Evolutionary conservation across 2,329 filamentous ascomycete species (phyloP).

Genomic region (Pseudogymnoascus sp.): DNA sequence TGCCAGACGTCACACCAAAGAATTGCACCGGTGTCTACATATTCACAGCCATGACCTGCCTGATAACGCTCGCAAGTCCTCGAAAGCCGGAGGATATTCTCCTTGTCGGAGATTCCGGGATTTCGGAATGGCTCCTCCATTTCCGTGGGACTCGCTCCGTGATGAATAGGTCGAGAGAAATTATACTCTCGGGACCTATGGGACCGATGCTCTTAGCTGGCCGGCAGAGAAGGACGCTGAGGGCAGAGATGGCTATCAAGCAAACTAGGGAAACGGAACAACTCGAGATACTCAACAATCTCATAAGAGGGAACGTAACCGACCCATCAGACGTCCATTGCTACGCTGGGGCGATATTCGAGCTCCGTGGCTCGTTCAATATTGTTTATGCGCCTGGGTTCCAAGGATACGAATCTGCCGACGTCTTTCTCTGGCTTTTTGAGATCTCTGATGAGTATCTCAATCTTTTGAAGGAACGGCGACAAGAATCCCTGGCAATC

Average conservation of each 20-base stretch:
- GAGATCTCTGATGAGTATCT: conserved; percentile 31
- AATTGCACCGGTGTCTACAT: conserved; percentile 33
- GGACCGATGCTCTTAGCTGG: conserved; percentile 28
- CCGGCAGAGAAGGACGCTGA: conserved; percentile 14
- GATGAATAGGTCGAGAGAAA: conserved; percentile 24
- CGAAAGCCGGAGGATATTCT: conserved; percentile 31
- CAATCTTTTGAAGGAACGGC: conserved; percentile 29
- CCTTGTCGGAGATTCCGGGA: conserved; percentile 28
- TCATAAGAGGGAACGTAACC: conserved; percentile 18
- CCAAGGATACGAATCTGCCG: conserved; percentile 29
- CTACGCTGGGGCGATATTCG: conserved; percentile 29
- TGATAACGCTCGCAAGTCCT: conserved; percentile 32
- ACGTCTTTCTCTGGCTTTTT: conserved; percentile 37
- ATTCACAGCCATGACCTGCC: conserved; percentile 34
- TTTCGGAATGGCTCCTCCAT: conserved; percentile 34
- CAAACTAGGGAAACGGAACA: conserved; percentile 12
- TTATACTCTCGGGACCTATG: conserved; percentile 18
- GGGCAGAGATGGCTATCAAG: conserved; percentile 10
- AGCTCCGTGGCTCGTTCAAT: conserved; percentile 30
- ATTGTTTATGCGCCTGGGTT: conserved; percentile 18
- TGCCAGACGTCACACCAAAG: conserved; percentile 29
- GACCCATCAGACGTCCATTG: conserved; percentile 20
- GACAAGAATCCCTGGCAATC: conserved; percentile 30
- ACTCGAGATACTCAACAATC: conserved; percentile 20
- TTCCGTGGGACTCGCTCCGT: conserved; percentile 32